Evolutionary conservation across 2,329 filamentous ascomycete genomes (phyloP).

Genomic region (Stachybotrys chartarum): DNA sequence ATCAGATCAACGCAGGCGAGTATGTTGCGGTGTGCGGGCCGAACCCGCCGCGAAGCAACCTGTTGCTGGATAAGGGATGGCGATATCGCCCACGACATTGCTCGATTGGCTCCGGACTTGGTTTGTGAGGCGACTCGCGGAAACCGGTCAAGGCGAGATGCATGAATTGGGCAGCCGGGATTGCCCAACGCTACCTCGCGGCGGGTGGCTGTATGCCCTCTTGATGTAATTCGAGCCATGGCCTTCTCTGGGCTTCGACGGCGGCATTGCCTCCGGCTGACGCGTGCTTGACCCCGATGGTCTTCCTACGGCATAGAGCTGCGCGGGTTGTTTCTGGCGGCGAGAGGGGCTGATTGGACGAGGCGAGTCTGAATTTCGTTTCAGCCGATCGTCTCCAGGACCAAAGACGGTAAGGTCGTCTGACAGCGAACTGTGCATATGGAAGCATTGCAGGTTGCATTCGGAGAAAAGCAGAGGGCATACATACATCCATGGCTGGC

Average conservation of each 20-base stretch:
- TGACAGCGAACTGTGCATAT: background rate
- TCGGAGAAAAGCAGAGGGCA: background rate
- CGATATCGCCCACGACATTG: background rate
- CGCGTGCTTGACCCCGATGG: no score
- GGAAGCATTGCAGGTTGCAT: background rate
- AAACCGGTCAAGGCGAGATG: background rate
- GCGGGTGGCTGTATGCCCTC: background rate
- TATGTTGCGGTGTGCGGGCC: background rate
- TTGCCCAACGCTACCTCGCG: background rate
- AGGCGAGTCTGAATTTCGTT: background rate
- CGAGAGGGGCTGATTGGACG: background rate
- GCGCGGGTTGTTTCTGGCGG: no score
- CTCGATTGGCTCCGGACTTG: background rate
- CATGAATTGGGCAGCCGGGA: background rate
- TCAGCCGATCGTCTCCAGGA: background rate
- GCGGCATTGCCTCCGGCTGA: background rate
- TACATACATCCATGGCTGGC: background rate
- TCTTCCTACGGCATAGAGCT: background rate
- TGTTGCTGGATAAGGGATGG: background rate
- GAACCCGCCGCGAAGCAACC: background rate
- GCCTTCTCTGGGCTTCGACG: background rate
- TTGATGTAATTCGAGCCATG: background rate
- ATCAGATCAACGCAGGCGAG: background rate
- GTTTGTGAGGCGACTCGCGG: background rate
- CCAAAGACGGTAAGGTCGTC: background rate